Base-by-base conservation (phyloP, 2,329 filamentous ascomycete genomes). In the Tolypocladium paradoxum region DNA sequence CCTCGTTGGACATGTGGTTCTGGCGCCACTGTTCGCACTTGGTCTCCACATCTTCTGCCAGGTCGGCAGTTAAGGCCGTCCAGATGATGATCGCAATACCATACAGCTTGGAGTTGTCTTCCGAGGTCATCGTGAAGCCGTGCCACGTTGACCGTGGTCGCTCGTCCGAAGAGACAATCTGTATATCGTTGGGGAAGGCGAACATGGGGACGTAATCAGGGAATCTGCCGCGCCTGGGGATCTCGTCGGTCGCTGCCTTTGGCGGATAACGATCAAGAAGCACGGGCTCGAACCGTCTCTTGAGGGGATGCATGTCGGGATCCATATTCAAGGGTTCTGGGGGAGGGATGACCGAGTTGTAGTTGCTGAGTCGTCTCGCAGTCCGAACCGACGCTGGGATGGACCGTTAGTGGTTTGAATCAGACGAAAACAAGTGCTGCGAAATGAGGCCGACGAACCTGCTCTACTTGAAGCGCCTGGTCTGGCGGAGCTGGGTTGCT, bases 181-280 rank as follows among this genome's bases (percentile, higher is more conserved):
- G 90, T 61, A 99, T 93, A 68, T 99, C 93, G 69, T 97, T 96
- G 47, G 93, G 93, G 63, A 97, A 99, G 52, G 93, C 91, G 70
- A 99, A 99, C 93, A 99, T 97, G 53, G 93, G 93, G 20, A 99
- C 90, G 64, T 96, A 99, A 66, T 99, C 93, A 1, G 93, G 93
- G 65, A 99, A 97, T 54, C 81, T 85, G 52, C 90, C 90, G 64
- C 93, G 81, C 62, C 87, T 80, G 60, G 88, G 82, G 50, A 87
- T 70, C 61, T 96, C 91, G 54, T 96, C 90, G 24, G 83, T 77
- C 65, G 90, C 87, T 58, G 83, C 81, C 66, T 90, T 89, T 18
- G 90, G 86, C 8, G 93, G 93, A 63, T 97, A 97, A 68, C 91
- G 82, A 69, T 99, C 93, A 33, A 99, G 81, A 24, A 99, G 75